These are phyloP conservation scores for Fusarium virguliforme DNA, from an alignment of 2,329 filamentous ascomycete genomes.

Conservation along the genomic window DNA sequence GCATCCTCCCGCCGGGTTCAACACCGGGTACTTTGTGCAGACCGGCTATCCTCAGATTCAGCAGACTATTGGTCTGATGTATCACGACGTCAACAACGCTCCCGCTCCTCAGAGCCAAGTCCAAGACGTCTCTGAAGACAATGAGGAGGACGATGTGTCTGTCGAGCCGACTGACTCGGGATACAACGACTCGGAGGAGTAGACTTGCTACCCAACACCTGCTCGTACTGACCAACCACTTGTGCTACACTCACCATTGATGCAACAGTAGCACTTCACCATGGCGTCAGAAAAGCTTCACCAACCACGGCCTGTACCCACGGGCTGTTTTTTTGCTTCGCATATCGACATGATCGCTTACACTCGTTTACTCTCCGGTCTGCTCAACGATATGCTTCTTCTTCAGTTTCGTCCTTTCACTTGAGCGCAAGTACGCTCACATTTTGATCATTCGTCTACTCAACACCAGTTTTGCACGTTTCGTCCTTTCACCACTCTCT, in stretches of 20 bases:
- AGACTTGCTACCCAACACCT: background rate
- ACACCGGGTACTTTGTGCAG: too few relatives aligned
- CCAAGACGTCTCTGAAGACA: too few relatives aligned
- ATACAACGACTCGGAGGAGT: background rate
- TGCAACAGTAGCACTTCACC: too few relatives aligned
- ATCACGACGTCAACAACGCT: too few relatives aligned
- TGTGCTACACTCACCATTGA: background rate
- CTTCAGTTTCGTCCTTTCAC: background rate
- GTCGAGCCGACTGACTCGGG: background rate
- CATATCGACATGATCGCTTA: conserved; percentile 1
- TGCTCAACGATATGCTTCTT: background rate
- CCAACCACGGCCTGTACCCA: background rate
- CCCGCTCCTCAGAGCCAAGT: too few relatives aligned
- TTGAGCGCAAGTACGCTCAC: too few relatives aligned
- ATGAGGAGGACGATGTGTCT: conserved; percentile 7
- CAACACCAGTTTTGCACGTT: conserved; percentile 11
- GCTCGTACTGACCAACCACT: background rate
- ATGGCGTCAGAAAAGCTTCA: background rate
- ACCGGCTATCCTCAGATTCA: background rate
- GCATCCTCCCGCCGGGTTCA: background rate
- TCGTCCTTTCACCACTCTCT: too few relatives aligned
- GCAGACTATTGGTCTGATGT: too few relatives aligned
- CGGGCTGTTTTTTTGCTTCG: background rate
- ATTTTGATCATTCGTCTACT: conserved; percentile 3
- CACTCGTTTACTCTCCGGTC: background rate